Percentiles rank a stretch among this genome's conserved stretches.
These are phyloP conservation scores for Cardamine chenopodiifolia DNA, from an alignment of 345 rosid species.

Conservation along the genomic window DNA sequence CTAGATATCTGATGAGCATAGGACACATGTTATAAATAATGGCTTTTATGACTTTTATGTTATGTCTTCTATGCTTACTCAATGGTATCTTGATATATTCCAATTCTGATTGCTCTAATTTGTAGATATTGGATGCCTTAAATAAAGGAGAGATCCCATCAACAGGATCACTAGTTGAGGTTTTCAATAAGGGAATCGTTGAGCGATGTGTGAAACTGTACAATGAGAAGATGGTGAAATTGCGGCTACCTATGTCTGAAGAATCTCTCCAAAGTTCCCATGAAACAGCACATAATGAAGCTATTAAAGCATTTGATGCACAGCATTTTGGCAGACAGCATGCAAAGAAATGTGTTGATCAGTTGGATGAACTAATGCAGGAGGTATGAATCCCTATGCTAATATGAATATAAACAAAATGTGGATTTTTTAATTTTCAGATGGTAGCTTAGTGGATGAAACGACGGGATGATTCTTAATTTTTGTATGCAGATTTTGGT, in stretches of 20 bases:
- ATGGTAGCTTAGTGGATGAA: constrained; percentile 5
- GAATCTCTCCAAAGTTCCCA: constrained; percentile 68
- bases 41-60: neutral
- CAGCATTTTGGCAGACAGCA: constrained; percentile 97
- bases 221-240: constrained; percentile 62
- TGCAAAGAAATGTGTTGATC: constrained; percentile 77
- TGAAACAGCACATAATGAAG: constrained; percentile 58
- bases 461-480: neutral
- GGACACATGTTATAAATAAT: neutral
- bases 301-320: constrained; percentile 71
- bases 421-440: neutral
- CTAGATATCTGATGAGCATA: neutral
- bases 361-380: constrained; percentile 76
- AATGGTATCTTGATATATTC: neutral
- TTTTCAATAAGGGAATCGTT: constrained; percentile 90
- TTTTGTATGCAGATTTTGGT: neutral
- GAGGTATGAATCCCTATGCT: constrained; percentile 56
- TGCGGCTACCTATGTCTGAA: constrained; percentile 70
- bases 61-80: neutral
- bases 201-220: constrained; percentile 85
- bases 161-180: constrained; percentile 97
- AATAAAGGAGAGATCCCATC: constrained; percentile 99
- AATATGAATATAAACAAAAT: neutral
- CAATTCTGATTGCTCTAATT: constrained; percentile 28
- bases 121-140: constrained; percentile 94